Evolutionary conservation across 495 filamentous ascomycete species (phyloP).

Genomic region (Hypoxylon fragiforme): DNA sequence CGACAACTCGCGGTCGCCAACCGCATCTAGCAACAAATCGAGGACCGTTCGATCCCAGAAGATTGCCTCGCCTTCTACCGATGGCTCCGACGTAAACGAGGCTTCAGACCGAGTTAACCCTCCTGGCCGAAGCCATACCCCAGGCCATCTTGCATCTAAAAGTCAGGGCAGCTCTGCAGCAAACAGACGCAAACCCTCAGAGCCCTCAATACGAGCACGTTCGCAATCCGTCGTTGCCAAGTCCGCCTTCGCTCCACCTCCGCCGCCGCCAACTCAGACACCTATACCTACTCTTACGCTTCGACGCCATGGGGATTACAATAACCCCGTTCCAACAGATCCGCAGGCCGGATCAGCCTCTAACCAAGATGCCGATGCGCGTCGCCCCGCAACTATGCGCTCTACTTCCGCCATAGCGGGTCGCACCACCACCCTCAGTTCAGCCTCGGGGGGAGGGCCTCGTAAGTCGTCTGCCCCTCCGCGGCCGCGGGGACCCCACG

Average conservation of each 20-base stretch:
- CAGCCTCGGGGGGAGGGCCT: conserved; percentile 27
- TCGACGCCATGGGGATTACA: conserved; percentile 27
- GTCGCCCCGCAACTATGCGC: conserved; percentile 45
- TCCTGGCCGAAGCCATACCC: conserved; percentile 54
- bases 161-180: conserved; percentile 42
- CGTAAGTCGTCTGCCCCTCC: conserved; percentile 34
- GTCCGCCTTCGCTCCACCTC: conserved; percentile 36
- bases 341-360: conserved; percentile 51
- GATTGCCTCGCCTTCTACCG: conserved; percentile 23
- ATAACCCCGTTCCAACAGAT: conserved; percentile 25
- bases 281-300: conserved; percentile 34
- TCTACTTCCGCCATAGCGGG: conserved; percentile 58
- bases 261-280: conserved; percentile 21
- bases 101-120: conserved; percentile 26
- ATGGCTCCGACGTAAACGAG: conserved; percentile 33
- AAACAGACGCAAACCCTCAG: conserved; percentile 50
- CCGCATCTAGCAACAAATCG: conserved; percentile 29
- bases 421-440: conserved; percentile 35
- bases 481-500: conserved; percentile 42
- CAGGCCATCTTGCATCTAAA: conserved; percentile 56
- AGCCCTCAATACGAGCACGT: conserved; percentile 52
- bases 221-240: conserved; percentile 49
- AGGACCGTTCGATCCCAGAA: conserved; percentile 36
- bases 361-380: conserved; percentile 34
- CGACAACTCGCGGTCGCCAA: conserved; percentile 35